A percentile compares a stretch with the other conserved stretches of the same genome.
Evolutionary conservation across 371 early-diverging fungal genomes (phyloP).

Genomic region (Mucor piriformis): DNA sequence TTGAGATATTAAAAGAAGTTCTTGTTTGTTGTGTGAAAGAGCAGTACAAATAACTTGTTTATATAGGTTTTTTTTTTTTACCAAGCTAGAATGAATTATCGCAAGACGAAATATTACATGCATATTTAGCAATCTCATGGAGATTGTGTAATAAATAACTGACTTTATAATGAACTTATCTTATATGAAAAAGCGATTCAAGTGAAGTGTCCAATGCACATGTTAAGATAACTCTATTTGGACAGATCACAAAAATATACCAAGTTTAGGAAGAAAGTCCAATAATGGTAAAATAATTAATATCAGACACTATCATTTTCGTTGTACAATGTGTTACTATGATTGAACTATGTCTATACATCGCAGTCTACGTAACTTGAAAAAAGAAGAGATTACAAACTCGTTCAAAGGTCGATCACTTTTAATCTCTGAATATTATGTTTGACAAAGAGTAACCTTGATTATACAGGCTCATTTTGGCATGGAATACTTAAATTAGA

Average conservation of each 20-base stretch:
- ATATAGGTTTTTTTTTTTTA: slow-evolving; percentile 2
- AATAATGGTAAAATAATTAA: slow-evolving; percentile 1
- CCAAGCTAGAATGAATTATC: neutral
- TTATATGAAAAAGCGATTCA: neutral
- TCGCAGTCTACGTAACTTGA: too few species aligned
- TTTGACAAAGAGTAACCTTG: too few species aligned
- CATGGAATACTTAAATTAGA: too few species aligned
- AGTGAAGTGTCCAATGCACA: slow-evolving; percentile 6
- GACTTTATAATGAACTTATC: neutral
- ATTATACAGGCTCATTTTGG: too few species aligned
- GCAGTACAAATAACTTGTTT: neutral
- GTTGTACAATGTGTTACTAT: slow-evolving; percentile 1
- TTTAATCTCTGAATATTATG: too few species aligned
- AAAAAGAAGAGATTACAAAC: too few species aligned
- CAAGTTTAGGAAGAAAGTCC: slow-evolving; percentile 23
- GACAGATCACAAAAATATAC: neutral
- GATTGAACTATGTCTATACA: too few species aligned
- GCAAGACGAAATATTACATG: neutral
- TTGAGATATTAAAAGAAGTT: neutral
- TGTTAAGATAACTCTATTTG: slow-evolving; percentile 9
- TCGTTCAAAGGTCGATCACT: too few species aligned
- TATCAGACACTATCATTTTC: neutral
- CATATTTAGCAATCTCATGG: neutral
- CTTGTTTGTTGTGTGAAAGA: neutral
- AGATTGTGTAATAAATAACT: neutral